Evolutionary conservation across 352 stramenopile species (phyloP).

Genomic region (Phytopythium mirpurense): DNA sequence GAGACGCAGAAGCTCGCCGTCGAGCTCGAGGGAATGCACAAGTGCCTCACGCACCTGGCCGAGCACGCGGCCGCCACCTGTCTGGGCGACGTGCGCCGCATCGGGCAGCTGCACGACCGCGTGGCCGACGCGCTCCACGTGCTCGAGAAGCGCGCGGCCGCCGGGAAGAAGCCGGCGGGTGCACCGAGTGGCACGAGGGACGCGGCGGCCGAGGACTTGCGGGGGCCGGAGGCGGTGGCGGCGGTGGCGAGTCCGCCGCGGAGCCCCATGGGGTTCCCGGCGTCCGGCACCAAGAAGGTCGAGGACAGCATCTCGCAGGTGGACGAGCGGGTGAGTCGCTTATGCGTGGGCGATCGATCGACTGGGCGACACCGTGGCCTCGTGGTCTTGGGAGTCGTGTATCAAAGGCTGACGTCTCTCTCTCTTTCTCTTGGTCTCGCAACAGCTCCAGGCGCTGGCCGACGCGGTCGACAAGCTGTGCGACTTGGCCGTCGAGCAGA

Average conservation of each 20-base stretch:
- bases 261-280: slow-evolving; percentile 28
- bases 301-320: slow-evolving; percentile 66
- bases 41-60: slow-evolving; percentile 44
- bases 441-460: slow-evolving; percentile 44
- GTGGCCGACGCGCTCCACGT: slow-evolving; percentile 64
- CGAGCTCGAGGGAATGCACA: slow-evolving; percentile 68
- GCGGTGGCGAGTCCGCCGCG: slow-evolving; percentile 10
- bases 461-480: slow-evolving; percentile 68
- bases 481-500: slow-evolving; percentile 70
- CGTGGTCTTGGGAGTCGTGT: not conserved
- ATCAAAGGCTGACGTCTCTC: not conserved
- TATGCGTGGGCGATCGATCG: too few relatives aligned
- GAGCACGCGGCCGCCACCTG: slow-evolving; percentile 53
- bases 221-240: slow-evolving; percentile 35
- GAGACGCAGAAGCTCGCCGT: slow-evolving; percentile 77
- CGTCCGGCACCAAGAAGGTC: slow-evolving; percentile 41
- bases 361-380: too few relatives aligned
- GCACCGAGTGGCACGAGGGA: slow-evolving; percentile 13
- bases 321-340: slow-evolving; percentile 48
- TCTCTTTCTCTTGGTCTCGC: too few relatives aligned
- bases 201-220: slow-evolving; percentile 40
- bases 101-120: slow-evolving; percentile 52
- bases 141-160: slow-evolving; percentile 51
- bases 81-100: slow-evolving; percentile 51
- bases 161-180: slow-evolving; percentile 15